Conservation (phyloP, 805 yeast species). For the Blastobotrys robertii region DNA sequence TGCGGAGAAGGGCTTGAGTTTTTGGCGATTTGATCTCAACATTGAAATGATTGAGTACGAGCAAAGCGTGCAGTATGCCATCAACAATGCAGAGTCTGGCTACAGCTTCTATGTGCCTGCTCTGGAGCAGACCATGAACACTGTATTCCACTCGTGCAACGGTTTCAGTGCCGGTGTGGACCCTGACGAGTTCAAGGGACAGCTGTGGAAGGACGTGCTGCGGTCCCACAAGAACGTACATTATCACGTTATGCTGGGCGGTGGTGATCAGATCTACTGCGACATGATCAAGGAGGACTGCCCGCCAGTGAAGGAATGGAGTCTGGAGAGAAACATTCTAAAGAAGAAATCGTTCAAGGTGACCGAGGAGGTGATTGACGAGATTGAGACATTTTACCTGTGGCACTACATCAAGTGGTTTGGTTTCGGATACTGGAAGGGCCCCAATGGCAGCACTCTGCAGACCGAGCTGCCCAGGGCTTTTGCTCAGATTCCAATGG, state of each 20-base stretch:
- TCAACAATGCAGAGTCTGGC: constrained; percentile 39
- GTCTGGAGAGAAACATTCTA: constrained; percentile 39
- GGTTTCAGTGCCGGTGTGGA: constrained; percentile 76
- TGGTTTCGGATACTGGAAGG: constrained; percentile 81
- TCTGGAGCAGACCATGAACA: constrained; percentile 57
- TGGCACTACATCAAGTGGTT: constrained; percentile 78
- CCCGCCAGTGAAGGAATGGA: constrained; percentile 45
- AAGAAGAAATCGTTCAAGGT: constrained; percentile 36
- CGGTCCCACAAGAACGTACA: constrained; percentile 48
- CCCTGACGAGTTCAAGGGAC: constrained; percentile 56
- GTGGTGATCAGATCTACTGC: constrained; percentile 92
- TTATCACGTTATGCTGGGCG: constrained; percentile 93
- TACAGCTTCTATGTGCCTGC: constrained; percentile 68
- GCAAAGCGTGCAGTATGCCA: constrained; percentile 52
- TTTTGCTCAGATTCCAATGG: constrained; percentile 70
- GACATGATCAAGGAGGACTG: constrained; percentile 65
- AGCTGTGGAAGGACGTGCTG: constrained; percentile 81
- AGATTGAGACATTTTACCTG: constrained; percentile 59
- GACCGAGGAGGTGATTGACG: constrained; percentile 39
- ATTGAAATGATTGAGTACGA: constrained; percentile 40
- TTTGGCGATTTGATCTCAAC: constrained; percentile 57
- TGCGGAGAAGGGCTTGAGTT: constrained; percentile 38
- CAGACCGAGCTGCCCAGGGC: constrained; percentile 67
- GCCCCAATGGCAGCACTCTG: constrained; percentile 51
- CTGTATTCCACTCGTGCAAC: constrained; percentile 78